phyloP scores from a whole-genome alignment of 1,284 basidiomycete genomes.

The Boletus smithii region DNA sequence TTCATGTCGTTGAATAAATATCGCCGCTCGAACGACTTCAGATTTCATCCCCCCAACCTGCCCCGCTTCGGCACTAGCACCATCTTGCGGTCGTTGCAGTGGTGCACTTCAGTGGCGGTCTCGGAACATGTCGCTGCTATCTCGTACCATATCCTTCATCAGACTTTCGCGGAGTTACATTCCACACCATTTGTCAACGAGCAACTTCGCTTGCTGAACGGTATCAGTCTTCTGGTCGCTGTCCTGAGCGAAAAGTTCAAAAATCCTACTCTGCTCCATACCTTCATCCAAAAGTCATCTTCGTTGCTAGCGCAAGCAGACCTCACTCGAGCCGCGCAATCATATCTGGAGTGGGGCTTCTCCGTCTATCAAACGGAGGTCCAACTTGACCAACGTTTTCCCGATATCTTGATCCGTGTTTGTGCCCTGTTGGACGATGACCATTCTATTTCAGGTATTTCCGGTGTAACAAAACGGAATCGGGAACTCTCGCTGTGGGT shows the following conservation, averaged over 20 bases:
- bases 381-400: conserved; percentile 48
- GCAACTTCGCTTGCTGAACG: conserved; percentile 74
- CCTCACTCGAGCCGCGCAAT: conserved; percentile 65
- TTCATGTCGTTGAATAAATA: conserved; percentile 53
- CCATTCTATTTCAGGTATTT: conserved; percentile 26
- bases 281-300: conserved; percentile 66
- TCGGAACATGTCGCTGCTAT: conserved; percentile 46
- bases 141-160: conserved; percentile 75
- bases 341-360: conserved; percentile 77
- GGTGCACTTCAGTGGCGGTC: conserved; percentile 46
- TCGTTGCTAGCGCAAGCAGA: conserved; percentile 68
- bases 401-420: conserved; percentile 67
- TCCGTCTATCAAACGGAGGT: conserved; percentile 41
- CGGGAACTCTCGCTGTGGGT: conserved; percentile 58
- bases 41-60: conserved; percentile 58
- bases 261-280: conserved; percentile 57
- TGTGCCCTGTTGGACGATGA: conserved; percentile 57
- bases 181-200: conserved; percentile 80
- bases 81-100: conserved; percentile 56
- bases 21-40: conserved; percentile 46
- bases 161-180: conserved; percentile 68
- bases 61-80: conserved; percentile 51
- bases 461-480: conserved; percentile 39
- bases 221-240: conserved; percentile 71
- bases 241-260: conserved; percentile 53